Evolutionary conservation across 768 basidiomycete species (phyloP), one percentile per base, ranked within the genome.

Genomic region (Mrakia hoshinonis): DNA sequence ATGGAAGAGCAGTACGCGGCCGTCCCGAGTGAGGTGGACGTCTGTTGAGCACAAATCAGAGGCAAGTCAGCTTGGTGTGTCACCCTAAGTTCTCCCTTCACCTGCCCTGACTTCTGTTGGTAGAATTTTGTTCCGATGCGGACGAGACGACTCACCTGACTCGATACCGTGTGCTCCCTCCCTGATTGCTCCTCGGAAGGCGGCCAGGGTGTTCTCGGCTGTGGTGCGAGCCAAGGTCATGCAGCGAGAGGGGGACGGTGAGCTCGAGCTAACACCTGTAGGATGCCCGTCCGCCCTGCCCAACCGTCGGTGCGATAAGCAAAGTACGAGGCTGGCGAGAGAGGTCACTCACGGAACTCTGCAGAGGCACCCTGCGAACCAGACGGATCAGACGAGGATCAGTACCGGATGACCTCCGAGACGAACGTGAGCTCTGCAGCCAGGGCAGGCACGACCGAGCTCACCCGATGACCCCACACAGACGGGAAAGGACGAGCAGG

Each of bases 1-100:
- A 67, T 81, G 80, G 55, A 81, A 80, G 77, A 81, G 79, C 60
- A 81, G 67, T 5, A 80, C 64, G 4, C 63, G 39, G 15, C 71
- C 65, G 48, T 74, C 74, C 10, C 38, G 26, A 0, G 71, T 66
- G n/a, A 73, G 67, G 43, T 74, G 74, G 20, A 74, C 68, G 38
- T 74, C 69, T 64, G 47, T 24, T 6, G 18, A 66, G 15, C 6
- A 29, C 22, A 24, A 39, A n/a, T 22, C 6, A 39, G 48, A 18
- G 13, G 3, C 48, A 24, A 65, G 31, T 65, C 46, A 51, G 63
- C 48, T 64, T 34, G 60, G 36, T 34, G 22, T 34, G 38, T n/a
- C n/a, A 31, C 26, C 36, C 18, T 22, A 36, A 22, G 34, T 24
- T 11, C 39, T n/a, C 60, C 60, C 5, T 62, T 7, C n/a, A 11